Base-by-base conservation (phyloP, 176 grass and related monocot species). In the Elaeis guineensis region DNA sequence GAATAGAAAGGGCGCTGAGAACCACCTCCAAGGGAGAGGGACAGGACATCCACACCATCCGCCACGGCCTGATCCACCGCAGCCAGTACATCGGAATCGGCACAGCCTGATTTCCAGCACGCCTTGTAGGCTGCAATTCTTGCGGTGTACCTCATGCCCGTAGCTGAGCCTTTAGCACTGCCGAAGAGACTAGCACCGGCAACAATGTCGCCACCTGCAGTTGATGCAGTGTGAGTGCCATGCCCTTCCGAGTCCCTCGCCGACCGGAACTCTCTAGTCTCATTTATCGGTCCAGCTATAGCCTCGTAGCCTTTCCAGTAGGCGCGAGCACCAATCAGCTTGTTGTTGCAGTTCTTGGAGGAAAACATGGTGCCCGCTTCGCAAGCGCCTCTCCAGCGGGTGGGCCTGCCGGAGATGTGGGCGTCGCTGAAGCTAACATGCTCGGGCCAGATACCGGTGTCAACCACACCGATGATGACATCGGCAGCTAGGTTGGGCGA, bases 191-290 rank as follows among this genome's bases (percentile, higher is more conserved):
- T 53, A 14, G 70, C 70, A 9, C 25, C 58, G 58, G 12, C 25
- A 6, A 62, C 70, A 1, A 54, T 11, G 28, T 16, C 17, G 7
- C 70, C 70, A 3, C 58, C 70, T 19, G 70, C 70, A 8, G 58
- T 72, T 12, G 57, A 59, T 16, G 70, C 58, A 9, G 70, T 72
- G 58, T 72, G 70, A 2, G 70, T 62, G 5, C 70, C 70, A 25
- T 72, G 70, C 21, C 70, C 70, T 1, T 39, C 12, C 9, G 20
- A 19, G 50, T 72, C 70, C 2, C 52, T 29, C 2, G 52, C 52
- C 52, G 65, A 68, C 12, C 17, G 16, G 26, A 32, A 68, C 26
- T 68, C 64, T 14, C 8, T 8, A 16, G 65, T 68, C 26, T 56
- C 52, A 17, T 68, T 56, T 18, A 68, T 68, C 19, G 5, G 12